Base-by-base conservation (phyloP, 208 protist species). In the Leishmania amazonensis region DNA sequence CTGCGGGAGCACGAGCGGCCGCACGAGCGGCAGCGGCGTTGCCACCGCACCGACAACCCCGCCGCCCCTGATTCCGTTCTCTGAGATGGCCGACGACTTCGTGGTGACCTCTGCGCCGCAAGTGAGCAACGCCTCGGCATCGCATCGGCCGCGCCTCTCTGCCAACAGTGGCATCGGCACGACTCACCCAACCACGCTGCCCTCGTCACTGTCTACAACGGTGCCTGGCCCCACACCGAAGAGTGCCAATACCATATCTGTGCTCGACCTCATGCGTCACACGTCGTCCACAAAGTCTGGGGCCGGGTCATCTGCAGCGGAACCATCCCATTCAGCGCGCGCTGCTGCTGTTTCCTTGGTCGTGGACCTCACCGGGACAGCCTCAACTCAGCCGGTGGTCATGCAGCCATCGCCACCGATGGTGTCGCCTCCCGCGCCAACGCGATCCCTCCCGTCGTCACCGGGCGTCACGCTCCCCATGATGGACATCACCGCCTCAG, bases 201-300 rank as follows among this genome's bases (percentile, higher is more conserved):
- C 54, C 24, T 53, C 35, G 19, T 45, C 77, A 19, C 49, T 24
- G 28, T 74, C 72, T 35, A 38, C 28, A 42, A 31, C 57, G 13
- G 57, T 60, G 13, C 70, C 76, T n/a, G 49, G 13, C 8, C 15
- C 17, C 15, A 28, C 51, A 76, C 21, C 72, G 2, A 76, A 7
- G 13, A 47, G n/a, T 67, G n/a, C 5, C 72, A 58, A 42, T 17
- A 8, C 57, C 62, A 74, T 64, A 35, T 87, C 84, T 49, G 84
- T 87, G 62, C 47, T 87, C 31, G 84, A 87, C 7, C 70, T 87
- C 11, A 77, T 87, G 80, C 79, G 77, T 1, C 78, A 72, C 38
- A 60, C 62, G 28, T 31, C 82, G 6, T 54, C 70, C 1, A 45
- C 15, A 45, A 85, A 74, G 11, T 65, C 51, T 7, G n/a, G 70